Conservation (phyloP, 257 asterid species). For the Solanum bukasovii region DNA sequence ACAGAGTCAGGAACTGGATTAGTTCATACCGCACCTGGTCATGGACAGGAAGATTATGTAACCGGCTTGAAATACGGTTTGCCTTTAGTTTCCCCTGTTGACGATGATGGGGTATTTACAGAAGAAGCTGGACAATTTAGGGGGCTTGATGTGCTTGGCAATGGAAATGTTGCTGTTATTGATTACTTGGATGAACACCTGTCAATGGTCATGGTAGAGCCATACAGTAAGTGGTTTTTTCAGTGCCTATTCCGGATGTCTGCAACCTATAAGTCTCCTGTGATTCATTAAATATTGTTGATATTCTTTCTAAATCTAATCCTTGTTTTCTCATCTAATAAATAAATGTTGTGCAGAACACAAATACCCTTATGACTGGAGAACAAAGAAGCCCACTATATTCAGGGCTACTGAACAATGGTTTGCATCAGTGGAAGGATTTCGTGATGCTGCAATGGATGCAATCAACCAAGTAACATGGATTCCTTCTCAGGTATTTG, state of each 20-base stretch:
- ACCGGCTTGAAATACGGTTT: constrained; percentile 85
- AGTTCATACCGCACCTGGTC: constrained; percentile 99
- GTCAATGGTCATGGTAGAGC: constrained; percentile 84
- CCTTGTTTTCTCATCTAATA: not conserved
- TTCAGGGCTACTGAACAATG: constrained; percentile 99
- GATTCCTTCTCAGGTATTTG: constrained; percentile 80
- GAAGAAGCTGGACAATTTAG: constrained; percentile 87
- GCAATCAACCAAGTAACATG: constrained; percentile 74
- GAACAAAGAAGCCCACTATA: constrained; percentile 94
- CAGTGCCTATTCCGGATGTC: not conserved
- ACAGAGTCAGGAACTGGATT: constrained; percentile 97
- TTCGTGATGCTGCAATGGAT: constrained; percentile 82
- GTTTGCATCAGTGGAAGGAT: constrained; percentile 99
- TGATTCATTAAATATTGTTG: not conserved
- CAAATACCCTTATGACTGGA: constrained; percentile 99
- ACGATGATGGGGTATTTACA: constrained; percentile 81
- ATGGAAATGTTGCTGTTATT: constrained; percentile 78
- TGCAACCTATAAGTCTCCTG: not conserved
- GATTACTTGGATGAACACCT: constrained; percentile 61
- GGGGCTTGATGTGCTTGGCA: constrained; percentile 85
- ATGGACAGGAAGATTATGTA: constrained; percentile 89
- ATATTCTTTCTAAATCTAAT: not conserved
- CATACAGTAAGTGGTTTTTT: constrained; percentile 64
- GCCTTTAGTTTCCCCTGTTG: constrained; percentile 86
- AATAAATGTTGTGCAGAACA: constrained; percentile 46